These are phyloP conservation scores for Botrytis squamosa DNA, from an alignment of 2,329 filamentous ascomycete species.

Conservation along the genomic window DNA sequence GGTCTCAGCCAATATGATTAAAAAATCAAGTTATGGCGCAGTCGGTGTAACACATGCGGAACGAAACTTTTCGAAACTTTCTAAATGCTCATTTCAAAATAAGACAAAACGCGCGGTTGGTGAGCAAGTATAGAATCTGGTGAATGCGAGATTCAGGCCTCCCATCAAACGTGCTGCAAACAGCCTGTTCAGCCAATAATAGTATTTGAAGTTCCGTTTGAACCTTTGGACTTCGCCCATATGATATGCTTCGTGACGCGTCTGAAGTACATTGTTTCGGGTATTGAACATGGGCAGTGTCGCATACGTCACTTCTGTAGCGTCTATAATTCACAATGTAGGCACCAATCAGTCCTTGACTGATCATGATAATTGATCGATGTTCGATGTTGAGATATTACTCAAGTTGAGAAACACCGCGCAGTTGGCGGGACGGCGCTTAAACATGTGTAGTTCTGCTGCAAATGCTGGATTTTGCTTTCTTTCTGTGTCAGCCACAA, in stretches of 20 bases:
- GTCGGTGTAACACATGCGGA: neutral
- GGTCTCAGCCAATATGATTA: neutral
- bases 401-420: neutral
- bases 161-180: neutral
- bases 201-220: neutral
- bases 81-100: neutral
- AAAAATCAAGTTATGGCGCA: neutral
- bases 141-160: neutral
- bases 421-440: neutral
- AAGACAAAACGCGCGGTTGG: neutral
- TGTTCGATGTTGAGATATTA: neutral
- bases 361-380: neutral
- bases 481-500: neutral
- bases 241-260: neutral
- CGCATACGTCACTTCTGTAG: neutral
- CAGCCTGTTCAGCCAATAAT: neutral
- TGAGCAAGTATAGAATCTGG: neutral
- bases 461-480: neutral
- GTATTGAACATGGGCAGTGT: neutral
- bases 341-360: neutral
- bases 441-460: neutral
- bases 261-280: neutral
- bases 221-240: neutral
- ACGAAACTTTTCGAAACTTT: neutral
- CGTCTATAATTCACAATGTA: neutral